Percentiles rank a stretch among this genome's conserved stretches.
Evolutionary conservation across 176 grass and related monocot species (phyloP).

Genomic region (Zea mays): DNA sequence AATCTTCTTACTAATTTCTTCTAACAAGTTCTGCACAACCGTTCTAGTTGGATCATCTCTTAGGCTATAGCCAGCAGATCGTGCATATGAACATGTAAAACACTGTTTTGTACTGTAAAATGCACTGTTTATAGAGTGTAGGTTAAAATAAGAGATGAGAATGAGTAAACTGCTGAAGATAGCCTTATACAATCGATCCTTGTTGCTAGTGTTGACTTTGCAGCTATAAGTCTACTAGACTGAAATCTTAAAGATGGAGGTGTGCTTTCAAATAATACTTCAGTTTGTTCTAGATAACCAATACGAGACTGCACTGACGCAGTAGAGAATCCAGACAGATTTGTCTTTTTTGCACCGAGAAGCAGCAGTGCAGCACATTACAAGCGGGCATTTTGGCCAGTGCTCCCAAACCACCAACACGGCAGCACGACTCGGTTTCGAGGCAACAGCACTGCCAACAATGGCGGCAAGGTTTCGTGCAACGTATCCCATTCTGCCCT

Average conservation of each 20-base stretch:
- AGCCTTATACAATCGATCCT: slow-evolving; percentile 49
- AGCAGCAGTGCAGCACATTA: slow-evolving; percentile 55
- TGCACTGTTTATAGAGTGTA: no score
- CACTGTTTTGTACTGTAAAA: no score
- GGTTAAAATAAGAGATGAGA: no score
- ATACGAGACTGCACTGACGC: slow-evolving; percentile 62
- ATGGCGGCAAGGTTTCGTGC: slow-evolving; percentile 85
- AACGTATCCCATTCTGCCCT: slow-evolving; percentile 78
- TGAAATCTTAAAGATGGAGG: slow-evolving; percentile 59
- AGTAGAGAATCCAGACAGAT: slow-evolving; percentile 72
- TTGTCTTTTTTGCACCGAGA: slow-evolving; percentile 71
- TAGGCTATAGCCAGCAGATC: no score
- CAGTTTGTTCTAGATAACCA: slow-evolving; percentile 83
- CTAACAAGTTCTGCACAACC: slow-evolving; percentile 62
- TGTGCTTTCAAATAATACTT: slow-evolving; percentile 67
- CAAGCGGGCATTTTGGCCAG: slow-evolving; percentile 90
- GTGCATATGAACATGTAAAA: no score
- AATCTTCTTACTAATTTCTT: slow-evolving; percentile 78
- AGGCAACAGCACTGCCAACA: slow-evolving; percentile 71
- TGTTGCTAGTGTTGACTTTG: slow-evolving; percentile 71
- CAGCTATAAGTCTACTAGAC: slow-evolving; percentile 62
- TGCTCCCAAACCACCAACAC: slow-evolving; percentile 69
- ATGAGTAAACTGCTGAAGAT: no score
- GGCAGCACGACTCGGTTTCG: slow-evolving; percentile 57
- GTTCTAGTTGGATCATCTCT: slow-evolving; percentile 86